Conservation (phyloP, 2,329 filamentous ascomycete genomes). For the Aphanocladium album region DNA sequence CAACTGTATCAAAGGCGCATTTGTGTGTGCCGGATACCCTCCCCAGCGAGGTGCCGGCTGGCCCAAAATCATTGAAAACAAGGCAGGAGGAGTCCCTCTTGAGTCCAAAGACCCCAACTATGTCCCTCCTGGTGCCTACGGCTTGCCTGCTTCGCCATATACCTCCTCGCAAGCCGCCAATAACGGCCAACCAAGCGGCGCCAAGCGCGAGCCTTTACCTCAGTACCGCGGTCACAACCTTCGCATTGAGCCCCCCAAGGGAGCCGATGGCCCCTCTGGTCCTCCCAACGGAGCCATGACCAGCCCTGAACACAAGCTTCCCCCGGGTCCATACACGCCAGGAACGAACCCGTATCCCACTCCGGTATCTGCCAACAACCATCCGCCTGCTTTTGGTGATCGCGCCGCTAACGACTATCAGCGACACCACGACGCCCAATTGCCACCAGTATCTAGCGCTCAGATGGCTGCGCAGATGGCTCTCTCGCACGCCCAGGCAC, state of each 20-base stretch:
- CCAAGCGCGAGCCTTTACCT: constrained; percentile 52
- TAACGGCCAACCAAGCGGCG: constrained; percentile 27
- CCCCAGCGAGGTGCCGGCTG: constrained; percentile 67
- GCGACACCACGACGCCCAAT: constrained; percentile 45
- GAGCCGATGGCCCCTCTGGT: constrained; percentile 38
- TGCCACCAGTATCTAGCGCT: constrained; percentile 37
- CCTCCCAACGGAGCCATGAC: neutral
- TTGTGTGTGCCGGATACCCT: constrained; percentile 87
- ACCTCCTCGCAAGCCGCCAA: constrained; percentile 34
- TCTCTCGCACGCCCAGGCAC: constrained; percentile 40
- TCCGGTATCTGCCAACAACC: constrained; percentile 54
- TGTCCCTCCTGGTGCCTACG: constrained; percentile 56
- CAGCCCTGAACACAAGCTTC: constrained; percentile 59
- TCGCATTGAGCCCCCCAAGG: constrained; percentile 59
- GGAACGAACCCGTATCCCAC: constrained; percentile 53
- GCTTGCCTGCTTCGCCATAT: constrained; percentile 39
- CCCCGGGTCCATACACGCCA: constrained; percentile 50
- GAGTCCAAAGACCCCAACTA: constrained; percentile 76
- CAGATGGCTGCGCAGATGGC: constrained; percentile 57
- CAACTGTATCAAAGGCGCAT: constrained; percentile 87
- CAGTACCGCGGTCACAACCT: constrained; percentile 57
- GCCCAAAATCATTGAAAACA: constrained; percentile 70
- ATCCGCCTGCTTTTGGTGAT: constrained; percentile 41
- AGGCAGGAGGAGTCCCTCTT: constrained; percentile 65
- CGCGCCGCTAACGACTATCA: constrained; percentile 54